Evolutionary conservation across 192 early-diverging fungal genomes (phyloP).

Genomic region (Phlyctochytrium planicorne): DNA sequence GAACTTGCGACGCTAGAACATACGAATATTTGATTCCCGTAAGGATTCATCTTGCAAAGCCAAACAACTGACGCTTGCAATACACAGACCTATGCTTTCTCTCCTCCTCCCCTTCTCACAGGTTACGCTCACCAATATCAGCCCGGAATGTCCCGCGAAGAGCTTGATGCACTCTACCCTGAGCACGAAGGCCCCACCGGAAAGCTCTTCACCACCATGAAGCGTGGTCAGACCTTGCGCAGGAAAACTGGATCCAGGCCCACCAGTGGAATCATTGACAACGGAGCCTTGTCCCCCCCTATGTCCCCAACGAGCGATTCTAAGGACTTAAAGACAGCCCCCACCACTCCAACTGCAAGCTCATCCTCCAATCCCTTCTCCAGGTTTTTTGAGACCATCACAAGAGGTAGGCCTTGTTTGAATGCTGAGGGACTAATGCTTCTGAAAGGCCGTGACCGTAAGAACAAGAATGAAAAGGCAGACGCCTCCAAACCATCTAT

Average conservation of each 20-base stretch:
- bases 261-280: slow-evolving; percentile 11
- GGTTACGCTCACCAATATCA: slow-evolving; percentile 25
- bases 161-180: not conserved
- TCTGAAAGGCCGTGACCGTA: not conserved
- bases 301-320: not conserved
- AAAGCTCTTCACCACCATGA: slow-evolving; percentile 39
- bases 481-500: not conserved
- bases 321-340: no score
- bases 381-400: slow-evolving; percentile 30
- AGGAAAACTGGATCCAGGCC: slow-evolving; percentile 1
- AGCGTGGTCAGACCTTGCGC: slow-evolving; percentile 31
- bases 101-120: slow-evolving; percentile 46
- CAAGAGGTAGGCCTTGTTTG: slow-evolving; percentile 12
- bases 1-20: slow-evolving; percentile 48
- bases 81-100: slow-evolving; percentile 47
- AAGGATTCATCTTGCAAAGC: slow-evolving; percentile 11
- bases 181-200: slow-evolving; percentile 27
- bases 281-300: slow-evolving; percentile 4
- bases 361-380: slow-evolving; percentile 13
- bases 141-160: not conserved
- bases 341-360: slow-evolving; percentile 6
- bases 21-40: slow-evolving; percentile 53
- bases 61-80: not conserved
- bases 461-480: not conserved
- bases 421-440: not conserved